Conservation (phyloP, 2,329 filamentous ascomycete genomes). For the Coniochaeta ligniaria region DNA sequence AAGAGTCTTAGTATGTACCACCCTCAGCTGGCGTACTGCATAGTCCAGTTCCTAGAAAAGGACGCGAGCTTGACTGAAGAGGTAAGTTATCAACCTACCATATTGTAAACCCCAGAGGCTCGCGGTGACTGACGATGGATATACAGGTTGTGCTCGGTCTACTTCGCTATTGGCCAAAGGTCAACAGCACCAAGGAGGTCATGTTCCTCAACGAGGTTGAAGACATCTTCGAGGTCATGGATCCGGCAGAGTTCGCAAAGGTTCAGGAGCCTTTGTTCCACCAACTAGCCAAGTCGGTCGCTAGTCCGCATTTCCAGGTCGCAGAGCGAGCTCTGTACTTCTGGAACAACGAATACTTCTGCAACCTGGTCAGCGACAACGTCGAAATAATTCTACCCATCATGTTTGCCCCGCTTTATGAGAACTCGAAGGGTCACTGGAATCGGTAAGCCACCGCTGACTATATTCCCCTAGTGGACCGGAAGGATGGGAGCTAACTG, state of each 20-base stretch:
- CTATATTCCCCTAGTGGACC: too few species aligned
- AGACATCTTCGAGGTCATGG: slow-evolving; percentile 99
- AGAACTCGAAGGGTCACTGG: slow-evolving; percentile 99
- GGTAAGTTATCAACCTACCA: slow-evolving; percentile 38
- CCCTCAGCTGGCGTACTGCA: slow-evolving; percentile 95
- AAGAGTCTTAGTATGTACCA: slow-evolving; percentile 99
- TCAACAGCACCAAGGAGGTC: slow-evolving; percentile 98
- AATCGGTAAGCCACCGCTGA: slow-evolving; percentile 63
- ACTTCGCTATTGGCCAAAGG: slow-evolving; percentile 96
- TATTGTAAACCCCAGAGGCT: not conserved
- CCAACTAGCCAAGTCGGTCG: slow-evolving; percentile 94
- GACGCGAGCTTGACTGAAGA: slow-evolving; percentile 96
- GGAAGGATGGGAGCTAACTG: slow-evolving; percentile 20
- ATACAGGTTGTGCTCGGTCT: slow-evolving; percentile 81
- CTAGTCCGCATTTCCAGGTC: slow-evolving; percentile 97
- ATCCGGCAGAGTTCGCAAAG: slow-evolving; percentile 96
- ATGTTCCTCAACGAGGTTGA: slow-evolving; percentile 99
- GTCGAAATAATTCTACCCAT: slow-evolving; percentile 97
- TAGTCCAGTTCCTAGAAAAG: slow-evolving; percentile 97
- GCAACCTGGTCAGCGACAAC: slow-evolving; percentile 97
- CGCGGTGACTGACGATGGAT: not conserved
- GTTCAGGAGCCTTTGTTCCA: slow-evolving; percentile 97
- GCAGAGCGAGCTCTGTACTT: slow-evolving; percentile 96
- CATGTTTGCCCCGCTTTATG: slow-evolving; percentile 97
- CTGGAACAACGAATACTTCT: slow-evolving; percentile 99